A percentile compares a stretch with the other conserved stretches of the same genome.
phyloP scores from a whole-genome alignment of 805 yeast genomes.

The Priceomyces melissophilus region DNA sequence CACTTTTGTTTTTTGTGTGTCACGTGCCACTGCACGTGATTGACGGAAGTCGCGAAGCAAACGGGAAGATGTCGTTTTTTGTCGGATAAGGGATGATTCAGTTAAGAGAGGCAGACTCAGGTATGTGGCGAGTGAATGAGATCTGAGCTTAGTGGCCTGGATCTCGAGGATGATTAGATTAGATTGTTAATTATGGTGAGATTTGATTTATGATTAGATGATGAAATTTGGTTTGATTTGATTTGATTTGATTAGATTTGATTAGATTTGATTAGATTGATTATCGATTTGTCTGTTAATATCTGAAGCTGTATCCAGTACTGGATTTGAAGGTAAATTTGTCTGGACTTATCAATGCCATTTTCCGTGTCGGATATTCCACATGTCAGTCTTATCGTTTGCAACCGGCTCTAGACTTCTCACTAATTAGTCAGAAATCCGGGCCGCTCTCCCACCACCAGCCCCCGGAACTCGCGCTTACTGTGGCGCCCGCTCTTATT shows the following conservation, averaged over 20 bases:
- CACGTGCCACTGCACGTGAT: neutral
- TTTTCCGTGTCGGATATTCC: neutral
- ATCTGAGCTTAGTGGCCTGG: too few species aligned
- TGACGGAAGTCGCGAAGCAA: too few species aligned
- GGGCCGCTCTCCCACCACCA: neutral
- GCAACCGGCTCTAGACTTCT: slow-evolving; percentile 1
- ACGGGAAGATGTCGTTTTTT: too few species aligned
- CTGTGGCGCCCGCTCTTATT: slow-evolving; percentile 2
- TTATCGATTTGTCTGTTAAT: neutral
- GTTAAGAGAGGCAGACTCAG: too few species aligned
- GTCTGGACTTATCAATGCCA: neutral
- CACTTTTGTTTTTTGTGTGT: neutral
- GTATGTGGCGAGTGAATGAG: too few species aligned
- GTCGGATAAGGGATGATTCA: too few species aligned
- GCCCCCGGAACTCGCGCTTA: slow-evolving; percentile 1
- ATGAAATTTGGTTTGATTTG: too few species aligned
- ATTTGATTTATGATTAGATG: too few species aligned
- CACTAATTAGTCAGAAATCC: slow-evolving; percentile 1
- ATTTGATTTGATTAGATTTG: too few species aligned
- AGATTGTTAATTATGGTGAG: too few species aligned
- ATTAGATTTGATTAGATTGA: neutral
- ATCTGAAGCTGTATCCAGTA: neutral
- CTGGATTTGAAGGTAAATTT: neutral
- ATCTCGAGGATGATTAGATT: too few species aligned
- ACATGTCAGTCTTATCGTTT: neutral